These are phyloP conservation scores for Solanum pennellii DNA, from an alignment of 257 asterid genomes.

Conservation along the genomic window DNA sequence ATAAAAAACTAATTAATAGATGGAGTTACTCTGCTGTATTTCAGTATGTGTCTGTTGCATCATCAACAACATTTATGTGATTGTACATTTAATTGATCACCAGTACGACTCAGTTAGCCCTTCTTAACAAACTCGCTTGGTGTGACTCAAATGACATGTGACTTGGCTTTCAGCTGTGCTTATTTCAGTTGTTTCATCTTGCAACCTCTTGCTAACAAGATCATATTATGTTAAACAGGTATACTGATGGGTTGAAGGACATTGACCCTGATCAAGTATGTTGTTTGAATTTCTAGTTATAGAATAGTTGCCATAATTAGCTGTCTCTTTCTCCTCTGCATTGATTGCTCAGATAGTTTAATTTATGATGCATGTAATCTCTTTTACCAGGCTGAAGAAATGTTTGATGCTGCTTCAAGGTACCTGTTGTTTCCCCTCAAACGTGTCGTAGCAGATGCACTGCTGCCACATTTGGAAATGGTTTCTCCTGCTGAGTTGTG, in stretches of 20 bases:
- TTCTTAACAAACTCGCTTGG: background rate
- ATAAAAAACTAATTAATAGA: background rate
- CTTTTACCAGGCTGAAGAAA: constrained; percentile 62
- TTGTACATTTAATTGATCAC: background rate
- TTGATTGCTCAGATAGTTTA: background rate
- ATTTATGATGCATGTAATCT: background rate
- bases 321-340: background rate
- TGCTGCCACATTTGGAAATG: constrained; percentile 75
- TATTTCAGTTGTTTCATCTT: background rate
- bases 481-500: constrained; percentile 79
- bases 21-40: background rate
- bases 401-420: constrained; percentile 96
- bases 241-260: constrained; percentile 64
- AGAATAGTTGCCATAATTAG: background rate
- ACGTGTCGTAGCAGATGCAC: constrained; percentile 92
- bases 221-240: constrained; percentile 42
- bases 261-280: constrained; percentile 75
- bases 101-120: background rate
- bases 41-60: background rate
- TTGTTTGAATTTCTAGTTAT: background rate
- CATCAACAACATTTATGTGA: background rate
- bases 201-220: background rate
- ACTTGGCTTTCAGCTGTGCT: background rate
- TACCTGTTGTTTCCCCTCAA: constrained; percentile 87
- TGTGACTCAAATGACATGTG: background rate